Conservation (phyloP, 2,329 filamentous ascomycete genomes). For the Aspergillus jensenii region DNA sequence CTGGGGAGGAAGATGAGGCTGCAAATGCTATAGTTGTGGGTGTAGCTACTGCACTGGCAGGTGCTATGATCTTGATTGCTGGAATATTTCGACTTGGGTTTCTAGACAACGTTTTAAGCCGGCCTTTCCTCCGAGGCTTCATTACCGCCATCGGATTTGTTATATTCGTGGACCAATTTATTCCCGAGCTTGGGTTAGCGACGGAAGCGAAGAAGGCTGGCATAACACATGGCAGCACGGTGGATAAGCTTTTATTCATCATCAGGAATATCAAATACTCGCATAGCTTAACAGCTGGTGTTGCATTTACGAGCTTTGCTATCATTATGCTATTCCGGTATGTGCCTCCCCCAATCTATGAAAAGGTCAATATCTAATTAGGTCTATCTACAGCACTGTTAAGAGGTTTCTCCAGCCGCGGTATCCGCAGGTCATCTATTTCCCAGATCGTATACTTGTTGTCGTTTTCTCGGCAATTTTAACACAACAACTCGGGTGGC, state of each 20-base stretch:
- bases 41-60: slow-evolving; percentile 82
- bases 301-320: slow-evolving; percentile 76
- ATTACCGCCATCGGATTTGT: slow-evolving; percentile 97
- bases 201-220: slow-evolving; percentile 60
- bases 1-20: slow-evolving; percentile 64
- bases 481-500: slow-evolving; percentile 75
- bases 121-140: slow-evolving; percentile 90
- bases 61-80: slow-evolving; percentile 82
- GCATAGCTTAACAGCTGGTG: slow-evolving; percentile 72
- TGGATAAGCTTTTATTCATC: slow-evolving; percentile 83
- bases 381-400: slow-evolving; percentile 60
- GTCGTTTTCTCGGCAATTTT: slow-evolving; percentile 82
- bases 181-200: slow-evolving; percentile 81
- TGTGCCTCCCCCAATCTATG: slow-evolving; percentile 24
- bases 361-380: slow-evolving; percentile 11
- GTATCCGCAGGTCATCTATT: slow-evolving; percentile 77
- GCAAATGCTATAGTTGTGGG: slow-evolving; percentile 83
- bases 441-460: slow-evolving; percentile 88
- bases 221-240: slow-evolving; percentile 77
- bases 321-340: slow-evolving; percentile 90
- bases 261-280: slow-evolving; percentile 63
- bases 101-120: slow-evolving; percentile 87
- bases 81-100: slow-evolving; percentile 86
- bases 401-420: slow-evolving; percentile 79
- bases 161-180: slow-evolving; percentile 90